Conservation (phyloP, 1,139 yeast genomes). For the Sugiyamaella castrensis region DNA sequence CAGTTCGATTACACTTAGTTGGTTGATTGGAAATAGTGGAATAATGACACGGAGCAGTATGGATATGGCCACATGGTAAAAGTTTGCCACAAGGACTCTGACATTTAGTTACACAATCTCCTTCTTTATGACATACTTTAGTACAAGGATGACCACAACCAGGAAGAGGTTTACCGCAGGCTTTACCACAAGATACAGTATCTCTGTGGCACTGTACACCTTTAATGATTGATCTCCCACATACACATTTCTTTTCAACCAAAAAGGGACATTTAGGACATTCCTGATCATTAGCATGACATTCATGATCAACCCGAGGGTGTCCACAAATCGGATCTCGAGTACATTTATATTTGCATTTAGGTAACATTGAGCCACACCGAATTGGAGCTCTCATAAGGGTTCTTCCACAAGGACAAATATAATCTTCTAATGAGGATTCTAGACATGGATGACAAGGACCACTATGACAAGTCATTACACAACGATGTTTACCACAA, state of each 20-base stretch:
- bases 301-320: slow-evolving; percentile 63
- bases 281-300: slow-evolving; percentile 59
- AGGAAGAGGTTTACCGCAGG: slow-evolving; percentile 54
- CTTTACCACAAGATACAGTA: slow-evolving; percentile 64
- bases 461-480: slow-evolving; percentile 77
- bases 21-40: slow-evolving; percentile 37
- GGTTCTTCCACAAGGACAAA: slow-evolving; percentile 84
- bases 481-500: slow-evolving; percentile 75
- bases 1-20: slow-evolving; percentile 45
- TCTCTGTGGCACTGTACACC: slow-evolving; percentile 69
- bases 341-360: slow-evolving; percentile 67
- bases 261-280: slow-evolving; percentile 76
- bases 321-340: slow-evolving; percentile 73
- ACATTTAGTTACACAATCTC: slow-evolving; percentile 39
- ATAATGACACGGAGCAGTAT: slow-evolving; percentile 59
- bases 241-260: slow-evolving; percentile 63
- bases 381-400: slow-evolving; percentile 81
- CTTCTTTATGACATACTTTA: slow-evolving; percentile 52
- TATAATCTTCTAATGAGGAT: slow-evolving; percentile 74
- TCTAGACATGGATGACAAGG: slow-evolving; percentile 83
- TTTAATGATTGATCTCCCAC: slow-evolving; percentile 60
- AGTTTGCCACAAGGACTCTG: slow-evolving; percentile 54
- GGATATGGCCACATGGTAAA: slow-evolving; percentile 65
- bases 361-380: slow-evolving; percentile 73
- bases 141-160: slow-evolving; percentile 72